These are phyloP conservation scores for Amborella trichopoda DNA, from an alignment of 164 flowering plant species.

Conservation along the genomic window DNA sequence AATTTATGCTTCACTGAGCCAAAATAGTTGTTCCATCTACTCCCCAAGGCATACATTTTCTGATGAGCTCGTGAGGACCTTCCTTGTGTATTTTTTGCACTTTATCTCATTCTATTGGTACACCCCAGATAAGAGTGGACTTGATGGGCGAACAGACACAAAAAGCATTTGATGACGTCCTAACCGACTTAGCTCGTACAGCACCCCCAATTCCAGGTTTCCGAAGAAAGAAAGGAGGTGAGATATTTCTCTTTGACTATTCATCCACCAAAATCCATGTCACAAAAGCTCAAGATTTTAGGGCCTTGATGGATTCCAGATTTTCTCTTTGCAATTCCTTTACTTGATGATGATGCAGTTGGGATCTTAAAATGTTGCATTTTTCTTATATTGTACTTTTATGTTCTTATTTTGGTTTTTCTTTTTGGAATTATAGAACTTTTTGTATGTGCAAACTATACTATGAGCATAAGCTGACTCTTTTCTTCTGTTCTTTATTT, in stretches of 20 bases:
- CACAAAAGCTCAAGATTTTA: slow-evolving; percentile 5
- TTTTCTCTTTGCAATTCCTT: too few relatives aligned
- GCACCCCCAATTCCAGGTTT: slow-evolving; percentile 87
- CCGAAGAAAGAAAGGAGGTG: slow-evolving; percentile 70
- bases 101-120: neutral
- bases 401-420: neutral
- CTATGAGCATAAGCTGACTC: neutral
- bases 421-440: neutral
- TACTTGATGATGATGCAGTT: too few relatives aligned
- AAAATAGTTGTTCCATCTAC: neutral
- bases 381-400: too few relatives aligned
- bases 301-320: too few relatives aligned
- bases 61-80: neutral
- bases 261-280: too few relatives aligned
- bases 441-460: neutral
- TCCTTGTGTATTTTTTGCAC: neutral
- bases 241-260: neutral
- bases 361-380: too few relatives aligned
- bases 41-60: neutral
- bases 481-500: slow-evolving; percentile 11
- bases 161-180: slow-evolving; percentile 37
- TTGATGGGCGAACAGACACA: slow-evolving; percentile 50
- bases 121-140: slow-evolving; percentile 59
- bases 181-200: slow-evolving; percentile 48
- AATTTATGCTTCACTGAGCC: too few relatives aligned